Evolutionary conservation across 164 flowering plant genomes (phyloP).

Genomic region (Magnolia officinalis): DNA sequence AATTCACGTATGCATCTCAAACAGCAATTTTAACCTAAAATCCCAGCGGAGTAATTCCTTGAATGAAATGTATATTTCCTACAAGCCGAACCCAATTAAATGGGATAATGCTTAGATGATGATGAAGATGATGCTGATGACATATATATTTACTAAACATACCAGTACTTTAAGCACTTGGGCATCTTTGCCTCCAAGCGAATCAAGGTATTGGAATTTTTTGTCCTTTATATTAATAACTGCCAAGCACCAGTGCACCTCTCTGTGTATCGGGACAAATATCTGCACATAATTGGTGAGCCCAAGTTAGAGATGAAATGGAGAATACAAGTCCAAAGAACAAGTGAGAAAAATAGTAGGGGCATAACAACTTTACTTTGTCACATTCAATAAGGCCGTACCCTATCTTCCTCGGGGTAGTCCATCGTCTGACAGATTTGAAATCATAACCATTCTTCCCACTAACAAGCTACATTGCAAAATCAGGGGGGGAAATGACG

Average conservation of each 20-base stretch:
- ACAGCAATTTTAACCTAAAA: background rate
- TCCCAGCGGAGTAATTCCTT: background rate
- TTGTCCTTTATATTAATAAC: constrained; percentile 75
- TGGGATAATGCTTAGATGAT: no score
- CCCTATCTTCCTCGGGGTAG: constrained; percentile 65
- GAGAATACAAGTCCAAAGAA: background rate
- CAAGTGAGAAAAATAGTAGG: background rate
- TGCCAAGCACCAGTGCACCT: constrained; percentile 91
- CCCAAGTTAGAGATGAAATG: background rate
- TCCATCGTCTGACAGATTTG: constrained; percentile 89
- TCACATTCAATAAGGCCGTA: constrained; percentile 86
- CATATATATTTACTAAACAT: constrained; percentile 22
- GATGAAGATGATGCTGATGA: background rate
- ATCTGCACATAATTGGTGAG: constrained; percentile 44
- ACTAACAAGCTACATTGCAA: constrained; percentile 36
- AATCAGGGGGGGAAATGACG: background rate
- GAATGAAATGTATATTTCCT: no score
- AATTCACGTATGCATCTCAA: background rate
- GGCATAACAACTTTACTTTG: constrained; percentile 46
- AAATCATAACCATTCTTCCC: constrained; percentile 65
- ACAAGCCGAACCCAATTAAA: no score
- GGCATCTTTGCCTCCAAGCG: constrained; percentile 65
- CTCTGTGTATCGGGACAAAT: constrained; percentile 87
- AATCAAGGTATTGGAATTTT: constrained; percentile 94
- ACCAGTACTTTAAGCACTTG: constrained; percentile 62